Evolutionary conservation across 345 rosid genomes (phyloP).

Genomic region (Turritis glabra): DNA sequence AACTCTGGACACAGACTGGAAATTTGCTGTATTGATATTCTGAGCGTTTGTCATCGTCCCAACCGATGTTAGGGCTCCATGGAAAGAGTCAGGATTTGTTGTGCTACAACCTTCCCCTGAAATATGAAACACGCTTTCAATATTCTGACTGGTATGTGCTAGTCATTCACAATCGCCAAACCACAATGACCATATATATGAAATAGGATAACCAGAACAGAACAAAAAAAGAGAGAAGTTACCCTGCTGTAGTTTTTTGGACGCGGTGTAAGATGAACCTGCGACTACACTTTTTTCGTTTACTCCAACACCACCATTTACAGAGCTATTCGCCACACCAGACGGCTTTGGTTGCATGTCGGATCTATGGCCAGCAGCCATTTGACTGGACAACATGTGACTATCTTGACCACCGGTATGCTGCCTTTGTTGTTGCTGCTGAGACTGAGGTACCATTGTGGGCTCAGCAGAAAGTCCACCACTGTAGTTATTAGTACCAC

Average conservation of each 20-base stretch:
- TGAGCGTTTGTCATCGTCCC: slow-evolving; percentile 59
- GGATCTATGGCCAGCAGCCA: slow-evolving; percentile 60
- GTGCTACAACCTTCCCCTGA: slow-evolving; percentile 79
- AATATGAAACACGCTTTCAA: slow-evolving; percentile 25
- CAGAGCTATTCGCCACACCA: slow-evolving; percentile 63
- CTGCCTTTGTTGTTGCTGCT: slow-evolving; percentile 73
- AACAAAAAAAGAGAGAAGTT: slow-evolving; percentile 20
- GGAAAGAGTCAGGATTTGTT: slow-evolving; percentile 51
- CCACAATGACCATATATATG: not conserved
- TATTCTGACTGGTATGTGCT: slow-evolving; percentile 15
- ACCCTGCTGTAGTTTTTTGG: slow-evolving; percentile 69
- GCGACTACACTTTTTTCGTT: slow-evolving; percentile 51
- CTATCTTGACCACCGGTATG: slow-evolving; percentile 63
- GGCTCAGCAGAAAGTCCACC: slow-evolving; percentile 77
- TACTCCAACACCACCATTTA: slow-evolving; percentile 66
- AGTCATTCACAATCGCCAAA: slow-evolving; percentile 19
- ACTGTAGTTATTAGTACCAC: slow-evolving; percentile 40
- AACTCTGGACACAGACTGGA: slow-evolving; percentile 62
- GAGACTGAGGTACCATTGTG: slow-evolving; percentile 55
- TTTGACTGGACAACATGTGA: slow-evolving; percentile 65
- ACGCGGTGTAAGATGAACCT: slow-evolving; percentile 49
- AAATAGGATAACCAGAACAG: slow-evolving; percentile 4
- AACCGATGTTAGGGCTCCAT: slow-evolving; percentile 51
- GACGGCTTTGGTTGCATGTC: slow-evolving; percentile 70
- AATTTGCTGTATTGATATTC: slow-evolving; percentile 47